Conservation (phyloP, 106 monocot species). For the Dendrobium catenatum region DNA sequence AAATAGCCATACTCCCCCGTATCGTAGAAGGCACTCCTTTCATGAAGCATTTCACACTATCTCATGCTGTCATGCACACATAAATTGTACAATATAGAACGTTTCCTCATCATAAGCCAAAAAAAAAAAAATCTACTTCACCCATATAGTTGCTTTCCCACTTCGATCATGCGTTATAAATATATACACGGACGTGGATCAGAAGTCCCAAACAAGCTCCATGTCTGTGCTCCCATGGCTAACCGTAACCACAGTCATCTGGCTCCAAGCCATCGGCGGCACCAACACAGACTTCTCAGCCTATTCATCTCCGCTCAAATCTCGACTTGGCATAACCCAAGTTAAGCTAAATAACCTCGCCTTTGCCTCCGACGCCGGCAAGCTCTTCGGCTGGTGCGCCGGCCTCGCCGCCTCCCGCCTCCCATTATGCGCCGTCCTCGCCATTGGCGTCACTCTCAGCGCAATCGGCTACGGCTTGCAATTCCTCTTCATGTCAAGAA, state of each 20-base stretch:
- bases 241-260: slow-evolving; percentile 21
- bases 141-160: no score
- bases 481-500: slow-evolving; percentile 6
- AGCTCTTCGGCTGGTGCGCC: slow-evolving; percentile 8
- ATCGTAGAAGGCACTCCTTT: neutral
- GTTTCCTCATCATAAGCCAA: neutral
- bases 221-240: slow-evolving; percentile 21
- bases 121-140: neutral
- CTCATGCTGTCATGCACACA: neutral
- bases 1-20: neutral
- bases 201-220: neutral
- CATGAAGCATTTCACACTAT: no score
- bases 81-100: neutral
- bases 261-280: slow-evolving; percentile 31
- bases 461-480: slow-evolving; percentile 15
- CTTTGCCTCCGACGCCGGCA: slow-evolving; percentile 18
- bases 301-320: slow-evolving; percentile 35
- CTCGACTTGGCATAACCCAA: slow-evolving; percentile 18
- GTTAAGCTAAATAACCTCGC: slow-evolving; percentile 20
- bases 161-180: no score
- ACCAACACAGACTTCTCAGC: slow-evolving; percentile 38
- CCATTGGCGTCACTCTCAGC: slow-evolving; percentile 8
- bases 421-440: slow-evolving; percentile 10
- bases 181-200: neutral
- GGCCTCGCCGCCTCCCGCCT: slow-evolving; percentile 3